A percentile compares a stretch with the other conserved stretches of the same genome.
Conservation (phyloP, 306 rosid species). For the Delonix regia region DNA sequence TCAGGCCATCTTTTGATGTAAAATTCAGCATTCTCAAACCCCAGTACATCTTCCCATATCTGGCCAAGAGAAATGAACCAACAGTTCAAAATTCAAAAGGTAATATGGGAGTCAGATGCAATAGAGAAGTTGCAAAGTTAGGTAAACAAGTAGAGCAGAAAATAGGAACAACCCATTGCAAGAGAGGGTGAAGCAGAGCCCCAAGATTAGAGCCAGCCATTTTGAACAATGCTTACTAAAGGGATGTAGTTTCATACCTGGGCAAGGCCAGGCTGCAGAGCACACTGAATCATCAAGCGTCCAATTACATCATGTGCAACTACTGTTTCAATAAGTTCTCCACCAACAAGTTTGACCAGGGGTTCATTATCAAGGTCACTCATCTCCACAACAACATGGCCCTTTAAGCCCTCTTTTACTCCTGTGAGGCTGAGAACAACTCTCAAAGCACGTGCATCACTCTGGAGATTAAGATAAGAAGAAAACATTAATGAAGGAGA, state of each 20-base stretch:
- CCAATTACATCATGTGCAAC: conserved; percentile 99
- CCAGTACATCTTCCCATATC: conserved; percentile 99
- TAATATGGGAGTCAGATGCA: conserved; percentile 16
- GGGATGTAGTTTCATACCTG: conserved; percentile 59
- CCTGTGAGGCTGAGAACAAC: conserved; percentile 97
- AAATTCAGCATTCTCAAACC: conserved; percentile 98
- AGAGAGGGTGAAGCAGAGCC: conserved; percentile 25
- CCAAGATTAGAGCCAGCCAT: neutral
- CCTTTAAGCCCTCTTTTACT: conserved; percentile 87
- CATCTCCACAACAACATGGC: conserved; percentile 97
- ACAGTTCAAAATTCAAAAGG: conserved; percentile 9
- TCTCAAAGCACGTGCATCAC: conserved; percentile 97
- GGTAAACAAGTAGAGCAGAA: conserved; percentile 14
- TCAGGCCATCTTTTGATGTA: conserved; percentile 95
- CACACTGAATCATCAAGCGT: conserved; percentile 97
- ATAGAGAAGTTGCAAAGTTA: conserved; percentile 20
- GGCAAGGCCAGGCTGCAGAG: conserved; percentile 98
- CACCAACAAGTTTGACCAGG: conserved; percentile 95
- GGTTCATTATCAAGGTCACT: conserved; percentile 98
- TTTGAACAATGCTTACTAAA: conserved; percentile 29
- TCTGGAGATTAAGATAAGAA: conserved; percentile 55
- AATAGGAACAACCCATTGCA: neutral
- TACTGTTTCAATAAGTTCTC: conserved; percentile 94
- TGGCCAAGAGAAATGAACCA: conserved; percentile 51
- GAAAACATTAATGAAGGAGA: conserved; percentile 32